These are phyloP conservation scores for Wickerhamomyces bovis DNA, from an alignment of 805 yeast species.

Conservation along the genomic window DNA sequence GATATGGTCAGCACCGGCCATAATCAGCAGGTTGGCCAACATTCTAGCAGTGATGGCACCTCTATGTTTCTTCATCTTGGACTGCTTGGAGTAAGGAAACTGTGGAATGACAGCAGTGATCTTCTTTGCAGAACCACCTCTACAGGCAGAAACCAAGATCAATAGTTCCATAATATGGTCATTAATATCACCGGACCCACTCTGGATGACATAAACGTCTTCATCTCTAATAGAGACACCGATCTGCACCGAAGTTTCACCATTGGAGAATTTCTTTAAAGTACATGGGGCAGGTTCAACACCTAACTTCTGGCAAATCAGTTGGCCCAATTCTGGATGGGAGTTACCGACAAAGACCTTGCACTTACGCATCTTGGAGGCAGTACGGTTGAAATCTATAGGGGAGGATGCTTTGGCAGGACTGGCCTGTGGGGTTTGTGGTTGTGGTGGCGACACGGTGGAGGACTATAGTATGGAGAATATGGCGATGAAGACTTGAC, in stretches of 20 bases:
- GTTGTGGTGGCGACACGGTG: slow-evolving; percentile 6
- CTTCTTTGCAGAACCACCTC: slow-evolving; percentile 97
- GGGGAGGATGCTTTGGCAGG: slow-evolving; percentile 1
- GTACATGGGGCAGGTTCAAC: slow-evolving; percentile 92
- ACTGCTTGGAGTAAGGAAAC: slow-evolving; percentile 95
- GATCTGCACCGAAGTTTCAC: slow-evolving; percentile 94
- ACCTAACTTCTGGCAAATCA: slow-evolving; percentile 87
- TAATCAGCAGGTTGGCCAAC: slow-evolving; percentile 89
- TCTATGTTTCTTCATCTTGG: slow-evolving; percentile 97
- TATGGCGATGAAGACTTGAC: background rate
- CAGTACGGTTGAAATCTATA: background rate
- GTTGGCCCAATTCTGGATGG: slow-evolving; percentile 88
- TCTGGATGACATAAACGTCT: slow-evolving; percentile 89
- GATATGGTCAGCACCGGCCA: slow-evolving; percentile 99
- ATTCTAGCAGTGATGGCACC: slow-evolving; percentile 98
- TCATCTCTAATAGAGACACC: slow-evolving; percentile 95
- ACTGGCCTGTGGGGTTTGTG: slow-evolving; percentile 4
- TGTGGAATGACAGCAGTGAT: slow-evolving; percentile 95
- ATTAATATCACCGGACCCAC: slow-evolving; percentile 80
- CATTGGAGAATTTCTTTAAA: slow-evolving; percentile 88
- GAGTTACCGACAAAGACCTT: slow-evolving; percentile 95
- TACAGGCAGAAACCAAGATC: slow-evolving; percentile 89
- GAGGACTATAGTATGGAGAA: background rate
- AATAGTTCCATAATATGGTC: slow-evolving; percentile 96
- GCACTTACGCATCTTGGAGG: slow-evolving; percentile 77